Base-by-base conservation (phyloP, 768 basidiomycete species). In the Tubosaeta brunneosetosa region DNA sequence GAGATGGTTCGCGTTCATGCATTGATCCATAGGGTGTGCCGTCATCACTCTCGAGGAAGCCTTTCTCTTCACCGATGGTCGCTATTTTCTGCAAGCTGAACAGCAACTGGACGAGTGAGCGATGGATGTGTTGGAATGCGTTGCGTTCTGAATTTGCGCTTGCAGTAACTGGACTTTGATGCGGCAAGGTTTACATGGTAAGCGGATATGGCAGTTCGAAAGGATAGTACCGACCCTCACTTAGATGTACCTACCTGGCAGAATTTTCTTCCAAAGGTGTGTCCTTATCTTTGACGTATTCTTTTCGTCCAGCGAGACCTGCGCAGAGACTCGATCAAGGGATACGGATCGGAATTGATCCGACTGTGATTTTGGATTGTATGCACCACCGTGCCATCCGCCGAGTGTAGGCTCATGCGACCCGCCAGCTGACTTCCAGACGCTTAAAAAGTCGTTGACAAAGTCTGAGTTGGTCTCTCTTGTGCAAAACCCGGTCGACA, bases 1-100 rank as follows among this genome's bases (percentile, higher is more conserved):
- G 29, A 34, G 16, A 31, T 17, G 11, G 36, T 36, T 3, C 10
- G 29, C 16, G 8, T 54, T 65, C 47, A 62, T 48, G n/a, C 22
- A 7, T 22, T 22, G n/a, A 42, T 52, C 5, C 29, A 19, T 58
- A 86, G 89, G 91, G 42, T 87, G 83, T 53, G 94, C 91, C 3
- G 66, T 94, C 40, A 74, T 95, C 22, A 89, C 90, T 0, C 64
- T 71, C 44, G 74, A 84, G 27, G 73, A 82, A 4, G 94, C 94
- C 0, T 83, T 77, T 55, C 76, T 97, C 45, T 98, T 95, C 72
- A 98, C 95, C 3, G 95, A 99, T 73, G 97, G 95, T 3, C 74
- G 95, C 42, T 99, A 99, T 65, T 97, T 89, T 64, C 73, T 97
- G 31, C 95, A 99, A 71, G 97, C 97, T 0, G 82, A 79, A 55